phyloP scores from a whole-genome alignment of 2,329 filamentous ascomycete species.

The Fusarium goolgardi region DNA sequence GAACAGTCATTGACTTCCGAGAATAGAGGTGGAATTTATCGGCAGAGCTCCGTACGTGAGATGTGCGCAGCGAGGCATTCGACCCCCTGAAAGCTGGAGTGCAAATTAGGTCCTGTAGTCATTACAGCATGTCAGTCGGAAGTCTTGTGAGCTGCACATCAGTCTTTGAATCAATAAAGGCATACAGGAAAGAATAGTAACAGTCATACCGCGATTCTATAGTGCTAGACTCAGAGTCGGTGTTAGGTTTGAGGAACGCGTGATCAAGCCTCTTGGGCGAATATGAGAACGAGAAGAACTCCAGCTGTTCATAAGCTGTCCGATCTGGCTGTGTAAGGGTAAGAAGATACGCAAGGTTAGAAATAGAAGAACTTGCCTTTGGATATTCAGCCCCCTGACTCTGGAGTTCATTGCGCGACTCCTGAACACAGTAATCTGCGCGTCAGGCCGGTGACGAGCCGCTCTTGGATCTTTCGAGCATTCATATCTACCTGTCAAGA shows the following conservation, averaged over 20 bases:
- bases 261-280: too few species aligned
- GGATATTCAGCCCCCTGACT: neutral
- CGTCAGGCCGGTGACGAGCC: neutral
- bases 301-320: neutral
- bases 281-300: neutral
- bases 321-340: too few species aligned
- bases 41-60: neutral
- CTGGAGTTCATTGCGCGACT: neutral
- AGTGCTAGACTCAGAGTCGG: neutral
- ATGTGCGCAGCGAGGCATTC: neutral
- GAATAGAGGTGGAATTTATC: too few species aligned
- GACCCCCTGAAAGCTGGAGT: too few species aligned
- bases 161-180: accelerated
- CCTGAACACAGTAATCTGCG: neutral
- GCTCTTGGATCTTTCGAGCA: neutral
- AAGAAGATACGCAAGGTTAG: neutral
- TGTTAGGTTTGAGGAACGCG: too few species aligned
- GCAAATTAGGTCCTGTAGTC: neutral
- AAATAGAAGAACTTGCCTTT: neutral
- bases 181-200: neutral
- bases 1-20: accelerated
- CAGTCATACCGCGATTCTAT: neutral
- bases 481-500: neutral
- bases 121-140: neutral
- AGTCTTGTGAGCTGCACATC: too few species aligned